Evolutionary conservation across 805 yeast species (phyloP), one percentile per base, ranked within the genome.

Genomic region (Zygosaccharomyces pseudorouxii): DNA sequence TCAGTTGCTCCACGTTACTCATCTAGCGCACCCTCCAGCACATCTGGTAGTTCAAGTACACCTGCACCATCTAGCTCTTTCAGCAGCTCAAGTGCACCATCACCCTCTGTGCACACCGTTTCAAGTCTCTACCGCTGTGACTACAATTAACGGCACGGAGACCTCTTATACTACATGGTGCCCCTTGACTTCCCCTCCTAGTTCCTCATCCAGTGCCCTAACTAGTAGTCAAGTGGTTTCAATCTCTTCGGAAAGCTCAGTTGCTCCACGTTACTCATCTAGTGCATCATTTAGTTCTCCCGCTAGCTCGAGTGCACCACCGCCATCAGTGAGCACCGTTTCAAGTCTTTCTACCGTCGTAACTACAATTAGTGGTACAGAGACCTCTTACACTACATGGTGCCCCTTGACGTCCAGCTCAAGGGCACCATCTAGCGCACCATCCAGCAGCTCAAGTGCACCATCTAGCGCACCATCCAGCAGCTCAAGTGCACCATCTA

Each of bases 321-420:
- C 36, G 4, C 19, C 20, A 31, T 14, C 36, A 4, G 20, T 14
- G 22, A 18, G 16, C 10, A 31, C 36, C 16, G 10, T 31, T 14
- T 38, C 33, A 19, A 33, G 36, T 18, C 51, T 36, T 11, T 63
- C 71, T 25, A 63, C 71, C 42, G 57, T 64, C 14, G 65, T 71
- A 4, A 56, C 61, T 5, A 60, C 69, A 4, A 44, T 48, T 12
- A 49, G 50, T 18, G 68, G 74, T 12, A 49, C 52, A 3, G 64
- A 44, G 38, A 75, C 75, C 11, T 59, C 59, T 16, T 76, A 68
- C 64, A 69, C 75, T 12, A 71, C 75, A 4, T 71, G 69, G 61
- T 71, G 74, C 52, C 75, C 76, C 30, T 49, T 63, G 28, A 57
- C 42, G 4, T 23, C 36, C 11, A 50, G 14, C 19, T n/a, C 42